A percentile compares a stretch with the other conserved stretches of the same genome.
These are phyloP conservation scores for Coemansia sp. DNA, from an alignment of 192 early-diverging fungal genomes.

Conservation along the genomic window DNA sequence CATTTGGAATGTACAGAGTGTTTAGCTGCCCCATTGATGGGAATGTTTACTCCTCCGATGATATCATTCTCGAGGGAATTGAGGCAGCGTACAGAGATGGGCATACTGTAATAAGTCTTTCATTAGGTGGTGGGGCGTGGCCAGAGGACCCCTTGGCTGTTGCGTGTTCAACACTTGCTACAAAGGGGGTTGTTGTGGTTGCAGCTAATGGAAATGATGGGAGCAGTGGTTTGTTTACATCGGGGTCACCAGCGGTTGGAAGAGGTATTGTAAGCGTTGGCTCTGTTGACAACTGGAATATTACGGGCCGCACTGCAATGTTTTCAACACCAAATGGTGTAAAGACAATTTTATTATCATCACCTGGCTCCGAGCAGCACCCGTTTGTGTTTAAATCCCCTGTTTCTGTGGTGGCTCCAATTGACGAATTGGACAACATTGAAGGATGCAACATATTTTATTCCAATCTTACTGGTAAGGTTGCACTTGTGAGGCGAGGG, in stretches of 20 bases:
- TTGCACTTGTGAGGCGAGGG: slow-evolving; percentile 55
- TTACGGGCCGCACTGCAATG: slow-evolving; percentile 27
- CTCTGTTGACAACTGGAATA: slow-evolving; percentile 52
- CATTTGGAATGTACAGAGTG: slow-evolving; percentile 63
- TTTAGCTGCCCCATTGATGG: slow-evolving; percentile 59
- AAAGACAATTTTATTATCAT: slow-evolving; percentile 9
- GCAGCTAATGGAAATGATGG: slow-evolving; percentile 78
- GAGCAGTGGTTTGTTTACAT: slow-evolving; percentile 57
- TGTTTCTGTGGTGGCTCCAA: slow-evolving; percentile 14
- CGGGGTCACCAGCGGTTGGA: slow-evolving; percentile 55
- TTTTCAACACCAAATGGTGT: slow-evolving; percentile 17
- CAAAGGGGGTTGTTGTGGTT: slow-evolving; percentile 59
- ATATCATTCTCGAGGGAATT: slow-evolving; percentile 63
- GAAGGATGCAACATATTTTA: slow-evolving; percentile 23
- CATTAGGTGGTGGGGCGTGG: slow-evolving; percentile 62
- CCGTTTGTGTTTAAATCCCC: slow-evolving; percentile 23
- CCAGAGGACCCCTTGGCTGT: slow-evolving; percentile 56
- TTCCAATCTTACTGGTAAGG: slow-evolving; percentile 29
- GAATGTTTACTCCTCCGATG: slow-evolving; percentile 46
- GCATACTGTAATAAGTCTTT: slow-evolving; percentile 62
- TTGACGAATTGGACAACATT: slow-evolving; percentile 7
- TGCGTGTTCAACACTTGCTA: slow-evolving; percentile 50
- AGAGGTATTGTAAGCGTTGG: slow-evolving; percentile 60
- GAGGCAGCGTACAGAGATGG: slow-evolving; percentile 52
- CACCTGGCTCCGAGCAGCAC: slow-evolving; percentile 11